Evolutionary conservation across 805 yeast genomes (phyloP).

Genomic region (Starmerella powellii): DNA sequence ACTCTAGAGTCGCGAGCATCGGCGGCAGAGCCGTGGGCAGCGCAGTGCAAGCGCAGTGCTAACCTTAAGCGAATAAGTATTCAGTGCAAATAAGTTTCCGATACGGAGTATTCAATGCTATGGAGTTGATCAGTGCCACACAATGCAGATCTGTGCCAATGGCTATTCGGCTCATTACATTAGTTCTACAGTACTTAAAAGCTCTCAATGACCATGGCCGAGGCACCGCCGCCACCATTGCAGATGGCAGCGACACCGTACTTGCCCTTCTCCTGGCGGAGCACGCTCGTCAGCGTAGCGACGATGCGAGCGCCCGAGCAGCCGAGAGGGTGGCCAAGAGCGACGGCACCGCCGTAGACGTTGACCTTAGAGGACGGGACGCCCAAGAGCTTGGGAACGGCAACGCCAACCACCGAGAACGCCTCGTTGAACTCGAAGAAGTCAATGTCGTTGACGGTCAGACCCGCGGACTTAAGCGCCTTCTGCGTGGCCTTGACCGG

Average conservation of each 20-base stretch:
- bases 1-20: too few species aligned
- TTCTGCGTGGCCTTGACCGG: constrained; percentile 93
- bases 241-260: constrained; percentile 93
- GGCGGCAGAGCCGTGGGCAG: too few species aligned
- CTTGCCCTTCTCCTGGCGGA: constrained; percentile 74
- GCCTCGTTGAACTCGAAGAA: constrained; percentile 96
- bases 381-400: constrained; percentile 58
- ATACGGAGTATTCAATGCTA: too few species aligned
- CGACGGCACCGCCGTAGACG: constrained; percentile 95
- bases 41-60: too few species aligned
- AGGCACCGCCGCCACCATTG: constrained; percentile 99
- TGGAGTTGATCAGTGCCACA: too few species aligned
- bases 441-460: constrained; percentile 58
- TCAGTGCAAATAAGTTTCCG: too few species aligned
- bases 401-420: constrained; percentile 89
- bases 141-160: too few species aligned
- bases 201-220: constrained; percentile 77
- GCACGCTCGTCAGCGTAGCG: constrained; percentile 70
- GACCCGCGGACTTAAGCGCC: constrained; percentile 78
- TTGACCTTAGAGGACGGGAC: constrained; percentile 60
- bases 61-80: too few species aligned
- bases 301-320: constrained; percentile 93
- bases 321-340: constrained; percentile 91
- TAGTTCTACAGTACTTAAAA: too few species aligned
- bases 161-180: too few species aligned